Evolutionary conservation across 495 filamentous ascomycete species (phyloP), one percentile per base, ranked within the genome.

Genomic region (Penicillium malachiteum): DNA sequence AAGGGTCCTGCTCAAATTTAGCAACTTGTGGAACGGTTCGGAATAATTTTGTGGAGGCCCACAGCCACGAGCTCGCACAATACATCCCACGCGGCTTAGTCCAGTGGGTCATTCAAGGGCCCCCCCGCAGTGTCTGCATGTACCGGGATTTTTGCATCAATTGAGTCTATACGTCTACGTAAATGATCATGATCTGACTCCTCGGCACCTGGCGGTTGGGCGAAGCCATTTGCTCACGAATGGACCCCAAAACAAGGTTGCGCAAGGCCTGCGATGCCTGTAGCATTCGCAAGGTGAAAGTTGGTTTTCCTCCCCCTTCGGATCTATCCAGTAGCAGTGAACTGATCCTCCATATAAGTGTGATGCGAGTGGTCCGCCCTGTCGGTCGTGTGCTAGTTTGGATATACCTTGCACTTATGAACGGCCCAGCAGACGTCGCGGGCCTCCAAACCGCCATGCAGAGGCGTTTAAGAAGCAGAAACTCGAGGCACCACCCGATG

Each of bases 251-350:
- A 68, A 73, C 69, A 37, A 70, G 90, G 50, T 74, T 92, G 50
- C 84, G 86, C 42, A 89, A 90, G 65, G 90, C 90, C 17, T 94
- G 90, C 68, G 90, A 94, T 69, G 86, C 87, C 72, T 94, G 90
- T 70, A 91, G 87, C 61, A 83, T 87, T 59, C 84, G 90, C 33
- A 94, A 94, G 65, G 89, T 94, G 30, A 94, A 93, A 83, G 88
- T 91, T 67, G 40, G 57, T 62, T 47, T 39, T 65, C 14, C 16
- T 7, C 31, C 3, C 5, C n/a, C 67, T 16, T 55, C 46, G 39
- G 55, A 34, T 17, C 18, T 42, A 5, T 34, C 18, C 51, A 3
- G 39, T 56, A 17, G 30, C 40, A 42, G 47, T 58, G 35, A 16
- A 35, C 62, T 64, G 21, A 64, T 42, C 10, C 45, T 10, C 10